Percentiles rank a stretch among this genome's conserved stretches.
phyloP scores from a whole-genome alignment of 1,139 yeast species.

The Pichia sp. region DNA sequence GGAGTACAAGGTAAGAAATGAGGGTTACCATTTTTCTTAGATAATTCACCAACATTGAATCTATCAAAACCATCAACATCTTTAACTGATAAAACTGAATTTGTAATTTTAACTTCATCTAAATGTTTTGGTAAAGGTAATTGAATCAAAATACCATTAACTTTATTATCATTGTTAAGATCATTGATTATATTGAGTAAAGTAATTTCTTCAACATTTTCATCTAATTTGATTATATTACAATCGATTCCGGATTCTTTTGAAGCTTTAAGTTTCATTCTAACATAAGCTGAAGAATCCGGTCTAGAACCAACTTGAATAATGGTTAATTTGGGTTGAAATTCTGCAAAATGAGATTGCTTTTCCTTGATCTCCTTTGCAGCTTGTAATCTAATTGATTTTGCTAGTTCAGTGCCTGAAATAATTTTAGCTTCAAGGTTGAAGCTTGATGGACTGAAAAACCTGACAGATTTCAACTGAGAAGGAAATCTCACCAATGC shows the following conservation, averaged over 20 bases:
- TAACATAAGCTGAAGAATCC: conserved; percentile 90
- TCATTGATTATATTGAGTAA: conserved; percentile 51
- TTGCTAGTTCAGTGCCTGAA: conserved; percentile 27
- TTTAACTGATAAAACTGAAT: conserved; percentile 62
- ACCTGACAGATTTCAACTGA: conserved; percentile 7
- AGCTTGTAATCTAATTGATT: conserved; percentile 22
- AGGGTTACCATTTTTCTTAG: conserved; percentile 85
- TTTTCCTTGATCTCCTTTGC: conserved; percentile 43
- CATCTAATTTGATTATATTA: conserved; percentile 60
- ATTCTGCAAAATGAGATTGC: conserved; percentile 50
- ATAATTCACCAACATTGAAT: conserved; percentile 82
- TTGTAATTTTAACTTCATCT: conserved; percentile 71
- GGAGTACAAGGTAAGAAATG: conserved; percentile 93
- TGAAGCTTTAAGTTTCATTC: conserved; percentile 92
- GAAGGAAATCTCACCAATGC: conserved; percentile 3
- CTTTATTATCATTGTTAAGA: conserved; percentile 59
- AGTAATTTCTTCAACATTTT: conserved; percentile 47
- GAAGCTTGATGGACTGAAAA: conserved; percentile 15
- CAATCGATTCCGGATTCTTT: conserved; percentile 74
- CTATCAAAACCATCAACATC: conserved; percentile 98
- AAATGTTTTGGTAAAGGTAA: conserved; percentile 82
- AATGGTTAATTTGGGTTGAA: conserved; percentile 73
- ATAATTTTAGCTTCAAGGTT: conserved; percentile 24
- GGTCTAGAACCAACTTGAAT: conserved; percentile 88
- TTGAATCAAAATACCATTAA: conserved; percentile 88